Evolutionary conservation across 2,329 filamentous ascomycete species (phyloP).

Genomic region (Penicillium sp.): DNA sequence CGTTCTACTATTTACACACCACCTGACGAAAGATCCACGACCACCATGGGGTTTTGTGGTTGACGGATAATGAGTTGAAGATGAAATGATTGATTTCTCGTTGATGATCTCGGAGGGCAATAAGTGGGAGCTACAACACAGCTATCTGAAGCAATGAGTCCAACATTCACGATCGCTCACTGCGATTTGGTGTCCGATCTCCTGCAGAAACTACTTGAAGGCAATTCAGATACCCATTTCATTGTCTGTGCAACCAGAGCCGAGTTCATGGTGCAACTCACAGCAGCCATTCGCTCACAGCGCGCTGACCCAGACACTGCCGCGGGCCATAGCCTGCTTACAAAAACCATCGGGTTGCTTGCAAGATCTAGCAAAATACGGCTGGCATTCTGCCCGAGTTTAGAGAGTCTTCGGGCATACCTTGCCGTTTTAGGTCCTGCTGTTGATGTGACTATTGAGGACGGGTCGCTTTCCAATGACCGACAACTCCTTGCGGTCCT

Average conservation of each 20-base stretch:
- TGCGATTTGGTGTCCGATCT: slow-evolving; percentile 56
- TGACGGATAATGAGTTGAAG: not conserved
- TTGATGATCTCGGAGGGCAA: not conserved
- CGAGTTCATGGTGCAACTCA: slow-evolving; percentile 63
- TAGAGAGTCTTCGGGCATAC: slow-evolving; percentile 75
- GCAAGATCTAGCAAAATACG: slow-evolving; percentile 68
- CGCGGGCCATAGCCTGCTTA: slow-evolving; percentile 50
- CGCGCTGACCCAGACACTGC: slow-evolving; percentile 14
- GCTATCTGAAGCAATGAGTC: slow-evolving; percentile 15
- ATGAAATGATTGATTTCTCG: not conserved
- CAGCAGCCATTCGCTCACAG: slow-evolving; percentile 46
- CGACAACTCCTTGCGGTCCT: slow-evolving; percentile 40
- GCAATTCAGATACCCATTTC: slow-evolving; percentile 60
- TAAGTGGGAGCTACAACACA: not conserved
- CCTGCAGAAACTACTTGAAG: slow-evolving; percentile 62
- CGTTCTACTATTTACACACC: not conserved
- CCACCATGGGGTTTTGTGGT: not conserved
- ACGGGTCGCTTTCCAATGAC: not conserved
- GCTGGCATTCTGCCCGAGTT: slow-evolving; percentile 70
- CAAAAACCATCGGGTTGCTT: slow-evolving; percentile 67
- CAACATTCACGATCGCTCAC: slow-evolving; percentile 39
- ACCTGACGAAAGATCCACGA: not conserved
- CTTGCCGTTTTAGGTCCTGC: slow-evolving; percentile 55
- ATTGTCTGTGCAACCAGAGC: slow-evolving; percentile 67
- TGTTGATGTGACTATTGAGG: not conserved